phyloP scores from a whole-genome alignment of 768 basidiomycete genomes.

The Boletus fagicola region DNA sequence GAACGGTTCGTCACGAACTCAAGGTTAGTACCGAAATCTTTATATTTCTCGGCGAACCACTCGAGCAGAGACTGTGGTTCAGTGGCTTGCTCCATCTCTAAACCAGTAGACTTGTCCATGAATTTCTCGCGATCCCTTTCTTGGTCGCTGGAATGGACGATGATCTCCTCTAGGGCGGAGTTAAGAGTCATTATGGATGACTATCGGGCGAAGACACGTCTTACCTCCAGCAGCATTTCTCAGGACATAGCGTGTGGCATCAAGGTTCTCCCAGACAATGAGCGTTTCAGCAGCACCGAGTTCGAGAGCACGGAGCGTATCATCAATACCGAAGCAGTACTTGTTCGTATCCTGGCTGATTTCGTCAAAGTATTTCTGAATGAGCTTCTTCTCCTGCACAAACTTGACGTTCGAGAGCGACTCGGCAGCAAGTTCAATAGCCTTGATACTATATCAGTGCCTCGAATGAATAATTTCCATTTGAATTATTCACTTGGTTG shows the following conservation, averaged over 20 bases:
- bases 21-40: slow-evolving; percentile 92
- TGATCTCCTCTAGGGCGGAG: slow-evolving; percentile 64
- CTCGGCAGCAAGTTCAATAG: slow-evolving; percentile 95
- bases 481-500: slow-evolving; percentile 71
- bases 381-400: slow-evolving; percentile 97
- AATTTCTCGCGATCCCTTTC: slow-evolving; percentile 96
- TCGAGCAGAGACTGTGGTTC: slow-evolving; percentile 91
- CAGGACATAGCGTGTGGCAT: slow-evolving; percentile 82
- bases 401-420: slow-evolving; percentile 98
- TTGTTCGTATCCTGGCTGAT: slow-evolving; percentile 96
- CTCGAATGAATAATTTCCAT: not conserved
- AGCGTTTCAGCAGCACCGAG: slow-evolving; percentile 96
- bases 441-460: slow-evolving; percentile 43
- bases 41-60: slow-evolving; percentile 99
- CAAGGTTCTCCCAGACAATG: slow-evolving; percentile 98
- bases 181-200: not conserved
- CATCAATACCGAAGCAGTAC: slow-evolving; percentile 97
- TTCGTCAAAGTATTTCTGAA: slow-evolving; percentile 98
- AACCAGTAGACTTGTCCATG: slow-evolving; percentile 87
- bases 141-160: slow-evolving; percentile 79
- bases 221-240: slow-evolving; percentile 90
- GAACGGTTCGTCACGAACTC: slow-evolving; percentile 96
- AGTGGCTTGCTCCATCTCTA: slow-evolving; percentile 87
- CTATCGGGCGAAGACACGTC: slow-evolving; percentile 14
- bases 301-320: slow-evolving; percentile 94